Percentiles rank a stretch among this genome's conserved stretches.
phyloP scores from a whole-genome alignment of 768 basidiomycete species.

The Gyrodon lividus region DNA sequence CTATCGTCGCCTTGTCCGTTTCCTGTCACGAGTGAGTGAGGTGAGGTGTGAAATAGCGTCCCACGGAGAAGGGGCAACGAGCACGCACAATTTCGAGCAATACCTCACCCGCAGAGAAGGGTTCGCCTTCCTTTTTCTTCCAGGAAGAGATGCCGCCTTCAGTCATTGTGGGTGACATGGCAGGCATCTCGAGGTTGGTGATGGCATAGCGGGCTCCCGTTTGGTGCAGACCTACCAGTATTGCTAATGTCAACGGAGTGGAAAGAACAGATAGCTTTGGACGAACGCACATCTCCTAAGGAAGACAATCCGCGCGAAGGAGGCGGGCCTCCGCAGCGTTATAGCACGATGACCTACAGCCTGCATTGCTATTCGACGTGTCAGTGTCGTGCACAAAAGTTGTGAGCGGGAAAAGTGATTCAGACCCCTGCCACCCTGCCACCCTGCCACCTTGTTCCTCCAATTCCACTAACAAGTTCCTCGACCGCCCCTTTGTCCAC shows the following conservation, averaged over 20 bases:
- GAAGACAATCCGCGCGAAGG: constrained; percentile 12
- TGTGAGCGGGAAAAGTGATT: background rate
- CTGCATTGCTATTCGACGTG: background rate
- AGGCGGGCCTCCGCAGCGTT: constrained; percentile 14
- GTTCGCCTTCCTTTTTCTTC: constrained; percentile 86
- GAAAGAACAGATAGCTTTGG: background rate
- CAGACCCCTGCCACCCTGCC: too few relatives aligned
- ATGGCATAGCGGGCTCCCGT: constrained; percentile 54
- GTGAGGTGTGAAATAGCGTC: background rate
- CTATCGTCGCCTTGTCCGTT: constrained; percentile 95
- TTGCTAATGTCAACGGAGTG: background rate
- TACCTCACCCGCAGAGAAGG: constrained; percentile 79
- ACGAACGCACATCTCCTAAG: constrained; percentile 25
- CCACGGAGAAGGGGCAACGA: background rate
- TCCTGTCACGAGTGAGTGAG: constrained; percentile 50
- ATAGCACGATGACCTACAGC: constrained; percentile 8
- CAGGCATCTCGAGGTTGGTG: constrained; percentile 85
- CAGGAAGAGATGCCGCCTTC: constrained; percentile 90
- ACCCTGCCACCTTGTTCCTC: background rate
- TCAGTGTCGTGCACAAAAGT: too few relatives aligned
- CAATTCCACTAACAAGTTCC: background rate
- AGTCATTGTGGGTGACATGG: constrained; percentile 97
- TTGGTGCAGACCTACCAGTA: constrained; percentile 43
- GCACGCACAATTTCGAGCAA: constrained; percentile 81
- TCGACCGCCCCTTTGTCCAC: background rate